These are phyloP conservation scores for Heliamphora ciliata DNA, from an alignment of 179 eudicot genomes.

Conservation along the genomic window DNA sequence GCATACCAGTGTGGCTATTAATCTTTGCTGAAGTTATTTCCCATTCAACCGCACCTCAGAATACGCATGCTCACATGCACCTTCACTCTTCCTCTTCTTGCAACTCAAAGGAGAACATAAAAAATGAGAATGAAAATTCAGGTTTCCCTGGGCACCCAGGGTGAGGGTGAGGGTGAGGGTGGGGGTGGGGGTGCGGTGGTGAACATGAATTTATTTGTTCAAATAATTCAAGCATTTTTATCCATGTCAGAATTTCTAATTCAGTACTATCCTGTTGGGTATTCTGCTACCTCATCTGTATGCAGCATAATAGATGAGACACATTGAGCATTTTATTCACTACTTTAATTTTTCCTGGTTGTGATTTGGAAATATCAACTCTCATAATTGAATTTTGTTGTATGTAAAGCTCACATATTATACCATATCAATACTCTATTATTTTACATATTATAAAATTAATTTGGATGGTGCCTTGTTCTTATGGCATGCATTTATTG, in stretches of 20 bases:
- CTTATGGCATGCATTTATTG: slow-evolving; percentile 8
- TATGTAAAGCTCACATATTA: not conserved
- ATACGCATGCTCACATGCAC: too few relatives aligned
- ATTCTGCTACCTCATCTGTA: not conserved
- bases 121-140: too few relatives aligned
- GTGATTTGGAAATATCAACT: slow-evolving; percentile 1
- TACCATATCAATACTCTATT: not conserved
- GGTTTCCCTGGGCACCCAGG: too few relatives aligned
- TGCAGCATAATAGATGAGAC: too few relatives aligned
- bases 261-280: not conserved
- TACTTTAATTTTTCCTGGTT: not conserved
- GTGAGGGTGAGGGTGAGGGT: too few relatives aligned
- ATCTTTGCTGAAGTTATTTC: too few relatives aligned
- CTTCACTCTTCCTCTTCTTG: too few relatives aligned
- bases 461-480: slow-evolving; percentile 1
- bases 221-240: not conserved
- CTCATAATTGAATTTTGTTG: not conserved
- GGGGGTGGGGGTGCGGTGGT: too few relatives aligned
- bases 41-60: too few relatives aligned
- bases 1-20: too few relatives aligned
- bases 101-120: too few relatives aligned
- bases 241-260: not conserved
- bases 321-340: not conserved
- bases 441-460: not conserved
- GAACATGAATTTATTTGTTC: not conserved